Evolutionary conservation across 2,329 filamentous ascomycete species (phyloP), one percentile per base, ranked within the genome.

Genomic region (Phyllosticta ampelicida): DNA sequence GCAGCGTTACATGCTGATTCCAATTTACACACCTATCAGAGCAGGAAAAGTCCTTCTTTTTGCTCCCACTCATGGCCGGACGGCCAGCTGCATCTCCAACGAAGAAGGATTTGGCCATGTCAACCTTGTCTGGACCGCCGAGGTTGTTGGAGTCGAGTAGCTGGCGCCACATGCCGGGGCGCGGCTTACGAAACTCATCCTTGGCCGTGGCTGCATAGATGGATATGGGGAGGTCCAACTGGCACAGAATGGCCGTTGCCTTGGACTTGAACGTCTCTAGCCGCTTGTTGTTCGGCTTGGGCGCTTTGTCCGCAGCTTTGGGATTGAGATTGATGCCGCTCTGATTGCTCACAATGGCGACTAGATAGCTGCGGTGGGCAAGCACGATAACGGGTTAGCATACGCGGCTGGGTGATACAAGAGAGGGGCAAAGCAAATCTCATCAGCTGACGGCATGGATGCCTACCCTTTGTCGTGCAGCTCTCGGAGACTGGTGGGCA

Each of bases 341-440:
- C 72, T 99, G 94, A 70, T 99, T 99, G 62, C 89, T 95, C 54
- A 99, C 74, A 53, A 97, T 82, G 18, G 89, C 81, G 11, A 97
- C 73, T 51, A 81, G 81, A 71, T 88, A 95, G 28, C 87, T 88
- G 65, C 55, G 52, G 23, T 50, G 30, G 10, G 49, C 36, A 30
- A 52, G 50, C 29, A 53, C 20, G 28, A 59, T 26, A 50, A 48
- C 30, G 28, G 51, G 48, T 60, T 53, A 60, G 56, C 52, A 55
- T 55, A 48, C 28, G 48, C 26, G 52, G 9, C 13, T 21, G 26
- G 3, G 57, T 60, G 53, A 56, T 19, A 13, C 23, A 55, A 36
- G 62, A 48, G 49, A 60, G 59, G 48, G 53, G 23, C 54, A 54
- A 54, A 55, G 54, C 57, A 60, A 29, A 51, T 36, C 36, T 52